Percentiles rank a stretch among this genome's conserved stretches.
Evolutionary conservation across 2,329 filamentous ascomycete genomes (phyloP).

Genomic region (Penicillium griseofulvum): DNA sequence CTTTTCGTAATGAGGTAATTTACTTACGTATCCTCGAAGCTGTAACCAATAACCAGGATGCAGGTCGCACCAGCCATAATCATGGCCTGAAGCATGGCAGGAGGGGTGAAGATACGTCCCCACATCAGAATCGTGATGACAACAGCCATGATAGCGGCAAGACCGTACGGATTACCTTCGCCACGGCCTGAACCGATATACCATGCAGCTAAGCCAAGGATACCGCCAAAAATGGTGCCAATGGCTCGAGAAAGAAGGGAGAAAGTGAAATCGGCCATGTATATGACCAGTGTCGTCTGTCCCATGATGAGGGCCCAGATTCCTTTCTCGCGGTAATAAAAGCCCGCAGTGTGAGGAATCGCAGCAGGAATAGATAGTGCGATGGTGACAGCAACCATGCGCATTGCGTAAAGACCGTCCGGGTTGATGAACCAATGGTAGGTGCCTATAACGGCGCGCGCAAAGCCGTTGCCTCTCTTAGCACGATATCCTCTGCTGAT

Average conservation of each 20-base stretch:
- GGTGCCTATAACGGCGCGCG: slow-evolving; percentile 28
- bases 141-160: slow-evolving; percentile 44
- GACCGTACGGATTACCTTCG: slow-evolving; percentile 50
- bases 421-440: slow-evolving; percentile 46
- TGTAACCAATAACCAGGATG: slow-evolving; percentile 48
- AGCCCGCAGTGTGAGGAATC: slow-evolving; percentile 46
- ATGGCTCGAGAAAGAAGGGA: slow-evolving; percentile 43
- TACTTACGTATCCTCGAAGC: slow-evolving; percentile 43
- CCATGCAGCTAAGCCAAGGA: slow-evolving; percentile 50
- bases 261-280: slow-evolving; percentile 53
- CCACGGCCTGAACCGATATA: slow-evolving; percentile 53
- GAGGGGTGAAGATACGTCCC: slow-evolving; percentile 34
- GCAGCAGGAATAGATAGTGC: slow-evolving; percentile 45
- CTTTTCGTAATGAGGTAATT: not conserved
- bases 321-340: slow-evolving; percentile 54
- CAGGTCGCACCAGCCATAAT: slow-evolving; percentile 48
- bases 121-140: slow-evolving; percentile 36
- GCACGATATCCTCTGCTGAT: slow-evolving; percentile 35
- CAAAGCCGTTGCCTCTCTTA: slow-evolving; percentile 27
- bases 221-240: slow-evolving; percentile 50
- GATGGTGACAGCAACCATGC: slow-evolving; percentile 50
- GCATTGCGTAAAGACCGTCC: slow-evolving; percentile 48
- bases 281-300: slow-evolving; percentile 49
- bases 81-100: slow-evolving; percentile 29
- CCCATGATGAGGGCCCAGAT: slow-evolving; percentile 55